Percentiles rank a stretch among this genome's conserved stretches.
These are phyloP conservation scores for Suhomyces terraborum DNA, from an alignment of 1,139 yeast species.

Conservation along the genomic window DNA sequence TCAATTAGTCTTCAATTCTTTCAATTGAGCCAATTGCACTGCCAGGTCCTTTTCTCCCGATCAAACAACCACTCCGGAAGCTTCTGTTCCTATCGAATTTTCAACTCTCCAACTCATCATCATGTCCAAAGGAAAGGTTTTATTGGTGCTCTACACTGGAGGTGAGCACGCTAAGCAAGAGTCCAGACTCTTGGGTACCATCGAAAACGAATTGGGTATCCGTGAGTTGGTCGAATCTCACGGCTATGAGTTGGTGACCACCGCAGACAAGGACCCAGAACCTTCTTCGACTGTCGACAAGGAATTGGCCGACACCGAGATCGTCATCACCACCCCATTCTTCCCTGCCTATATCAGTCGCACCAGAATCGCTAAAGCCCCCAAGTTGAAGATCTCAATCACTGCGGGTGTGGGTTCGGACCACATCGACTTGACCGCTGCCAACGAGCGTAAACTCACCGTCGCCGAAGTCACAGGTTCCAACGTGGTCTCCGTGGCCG, in stretches of 20 bases:
- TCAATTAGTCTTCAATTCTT: neutral
- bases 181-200: slow-evolving; percentile 63
- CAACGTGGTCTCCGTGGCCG: slow-evolving; percentile 79
- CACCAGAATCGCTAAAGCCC: slow-evolving; percentile 68
- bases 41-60: neutral
- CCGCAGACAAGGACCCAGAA: slow-evolving; percentile 71
- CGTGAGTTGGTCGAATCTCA: slow-evolving; percentile 62
- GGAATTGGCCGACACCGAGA: slow-evolving; percentile 69
- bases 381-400: slow-evolving; percentile 68
- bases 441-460: slow-evolving; percentile 61
- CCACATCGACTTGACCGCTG: slow-evolving; percentile 74
- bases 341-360: slow-evolving; percentile 76
- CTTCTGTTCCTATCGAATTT: no score
- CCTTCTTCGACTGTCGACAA: slow-evolving; percentile 57
- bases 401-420: slow-evolving; percentile 90
- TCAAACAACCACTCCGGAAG: no score
- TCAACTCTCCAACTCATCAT: neutral
- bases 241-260: slow-evolving; percentile 70
- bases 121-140: slow-evolving; percentile 43
- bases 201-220: slow-evolving; percentile 76
- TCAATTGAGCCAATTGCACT: neutral
- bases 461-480: slow-evolving; percentile 85
- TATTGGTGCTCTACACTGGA: slow-evolving; percentile 59
- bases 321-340: slow-evolving; percentile 81
- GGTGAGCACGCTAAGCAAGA: slow-evolving; percentile 62